Evolutionary conservation across 495 filamentous ascomycete genomes (phyloP), one percentile per base, ranked within the genome.

Genomic region (Apodospora peruviana): DNA sequence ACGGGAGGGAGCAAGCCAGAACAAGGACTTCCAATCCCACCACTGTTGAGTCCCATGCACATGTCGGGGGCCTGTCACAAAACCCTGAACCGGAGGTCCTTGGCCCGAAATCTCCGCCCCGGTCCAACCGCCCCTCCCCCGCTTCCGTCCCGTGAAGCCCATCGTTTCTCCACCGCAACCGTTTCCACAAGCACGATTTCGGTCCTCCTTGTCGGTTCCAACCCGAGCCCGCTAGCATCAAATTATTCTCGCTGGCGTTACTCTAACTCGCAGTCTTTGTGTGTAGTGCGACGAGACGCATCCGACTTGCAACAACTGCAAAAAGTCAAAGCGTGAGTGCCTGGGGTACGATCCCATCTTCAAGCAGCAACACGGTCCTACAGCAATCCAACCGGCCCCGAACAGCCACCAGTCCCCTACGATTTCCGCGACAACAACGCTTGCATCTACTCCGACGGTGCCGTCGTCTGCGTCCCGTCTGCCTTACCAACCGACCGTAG

Each of bases 271-370:
- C n/a, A n/a, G n/a, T n/a, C n/a, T n/a, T n/a, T n/a, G 10, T 47
- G 34, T 58, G 24, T 59, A 98, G 93, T 98, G 93, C 73, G 93
- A 98, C 78, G 93, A 98, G 75, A 82, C 79, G 22, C 91, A 96
- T 70, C 93, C 93, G 7, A 80, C 85, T 41, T 98, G 93, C 75
- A 85, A 91, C 61, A 98, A 98, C 68, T 98, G 93, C 71, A 86
- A 91, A 62, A 98, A 96, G 70, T 96, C 90, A 60, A 97, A 96
- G 68, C 87, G 93, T 58, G 93, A 97, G 62, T 98, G 93, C 64
- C 67, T 95, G 43, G 93, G 93, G 39, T 98, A 98, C 81, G 93
- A 98, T 65, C 93, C 93, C 32, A 94, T 97, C 52, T 98, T 98
- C 74, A 94, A 95, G 68, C 80, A 85, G 58, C 87, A 90, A 59